Evolutionary conservation across 2,329 filamentous ascomycete species (phyloP).

Genomic region (Xylariaceae sp.): DNA sequence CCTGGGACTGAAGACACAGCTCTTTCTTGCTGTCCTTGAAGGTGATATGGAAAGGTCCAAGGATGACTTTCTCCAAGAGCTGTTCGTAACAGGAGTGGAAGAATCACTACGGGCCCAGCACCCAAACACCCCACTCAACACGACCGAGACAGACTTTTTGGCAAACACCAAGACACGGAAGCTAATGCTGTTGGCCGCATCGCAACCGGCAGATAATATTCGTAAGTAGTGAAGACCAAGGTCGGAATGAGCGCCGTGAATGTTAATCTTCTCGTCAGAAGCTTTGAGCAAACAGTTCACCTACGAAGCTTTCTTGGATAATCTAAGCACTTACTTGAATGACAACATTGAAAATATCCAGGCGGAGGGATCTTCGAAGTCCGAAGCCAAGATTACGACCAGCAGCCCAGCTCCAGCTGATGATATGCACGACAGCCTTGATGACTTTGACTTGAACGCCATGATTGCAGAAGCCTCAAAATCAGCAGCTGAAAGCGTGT

Average conservation of each 20-base stretch:
- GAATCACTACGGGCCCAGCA: conserved; percentile 26
- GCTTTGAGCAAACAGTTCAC: conserved; percentile 29
- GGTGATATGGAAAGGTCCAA: conserved; percentile 23
- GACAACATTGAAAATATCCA: conserved; percentile 30
- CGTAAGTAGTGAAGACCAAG: conserved; percentile 20
- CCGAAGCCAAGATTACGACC: conserved; percentile 18
- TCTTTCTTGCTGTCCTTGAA: conserved; percentile 30
- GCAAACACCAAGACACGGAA: conserved; percentile 25
- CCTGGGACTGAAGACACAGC: conserved; percentile 31
- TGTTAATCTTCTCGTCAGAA: conserved; percentile 19
- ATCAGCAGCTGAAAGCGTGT: conserved; percentile 27
- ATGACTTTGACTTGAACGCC: conserved; percentile 30
- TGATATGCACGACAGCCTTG: conserved; percentile 16
- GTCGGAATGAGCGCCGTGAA: not conserved
- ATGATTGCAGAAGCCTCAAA: conserved; percentile 32
- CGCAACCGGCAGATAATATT: conserved; percentile 21
- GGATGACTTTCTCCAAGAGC: conserved; percentile 26
- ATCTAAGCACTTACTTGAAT: conserved; percentile 30
- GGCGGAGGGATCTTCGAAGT: conserved; percentile 21
- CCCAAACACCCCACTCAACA: conserved; percentile 21
- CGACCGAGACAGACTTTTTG: conserved; percentile 26
- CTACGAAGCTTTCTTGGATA: conserved; percentile 32
- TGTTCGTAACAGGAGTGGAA: conserved; percentile 28
- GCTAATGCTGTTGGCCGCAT: conserved; percentile 28
- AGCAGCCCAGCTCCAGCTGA: conserved; percentile 21